Evolutionary conservation across 352 stramenopile species (phyloP).

Genomic region (Aphanomyces euteiches): DNA sequence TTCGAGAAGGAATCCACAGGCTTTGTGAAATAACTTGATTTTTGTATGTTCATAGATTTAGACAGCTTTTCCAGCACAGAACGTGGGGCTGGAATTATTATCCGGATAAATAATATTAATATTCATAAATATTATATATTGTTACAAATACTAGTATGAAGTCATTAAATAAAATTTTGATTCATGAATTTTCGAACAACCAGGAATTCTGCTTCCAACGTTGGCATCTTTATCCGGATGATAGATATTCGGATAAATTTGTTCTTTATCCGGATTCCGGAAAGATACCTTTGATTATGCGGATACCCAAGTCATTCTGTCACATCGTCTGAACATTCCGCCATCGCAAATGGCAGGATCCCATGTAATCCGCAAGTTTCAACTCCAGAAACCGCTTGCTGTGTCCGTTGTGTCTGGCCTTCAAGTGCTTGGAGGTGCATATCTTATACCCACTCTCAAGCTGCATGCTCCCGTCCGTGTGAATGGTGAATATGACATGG

Average conservation of each 20-base stretch:
- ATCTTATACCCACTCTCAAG: constrained; percentile 22
- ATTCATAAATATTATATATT: background rate
- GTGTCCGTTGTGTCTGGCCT: background rate
- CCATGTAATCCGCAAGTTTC: constrained; percentile 1
- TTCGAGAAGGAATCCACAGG: background rate
- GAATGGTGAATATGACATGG: constrained; percentile 29
- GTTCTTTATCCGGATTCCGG: constrained; percentile 5
- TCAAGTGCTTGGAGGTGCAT: constrained; percentile 28
- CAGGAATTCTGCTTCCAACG: background rate
- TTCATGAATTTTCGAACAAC: background rate
- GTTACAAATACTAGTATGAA: background rate
- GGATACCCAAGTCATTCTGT: background rate
- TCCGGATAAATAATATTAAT: background rate
- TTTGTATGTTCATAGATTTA: background rate
- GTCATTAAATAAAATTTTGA: constrained; percentile 8
- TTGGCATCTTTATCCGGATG: background rate
- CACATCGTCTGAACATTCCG: background rate
- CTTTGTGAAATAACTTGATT: background rate
- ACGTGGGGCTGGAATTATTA: background rate
- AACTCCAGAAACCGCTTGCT: constrained; percentile 3
- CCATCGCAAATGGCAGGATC: background rate
- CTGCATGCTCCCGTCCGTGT: background rate
- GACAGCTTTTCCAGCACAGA: background rate
- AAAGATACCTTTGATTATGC: constrained; percentile 5
- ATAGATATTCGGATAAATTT: background rate